A percentile compares a stretch with the other conserved stretches of the same genome.
These are phyloP conservation scores for Canna indica DNA, from an alignment of 176 grass and related monocot species.

Conservation along the genomic window DNA sequence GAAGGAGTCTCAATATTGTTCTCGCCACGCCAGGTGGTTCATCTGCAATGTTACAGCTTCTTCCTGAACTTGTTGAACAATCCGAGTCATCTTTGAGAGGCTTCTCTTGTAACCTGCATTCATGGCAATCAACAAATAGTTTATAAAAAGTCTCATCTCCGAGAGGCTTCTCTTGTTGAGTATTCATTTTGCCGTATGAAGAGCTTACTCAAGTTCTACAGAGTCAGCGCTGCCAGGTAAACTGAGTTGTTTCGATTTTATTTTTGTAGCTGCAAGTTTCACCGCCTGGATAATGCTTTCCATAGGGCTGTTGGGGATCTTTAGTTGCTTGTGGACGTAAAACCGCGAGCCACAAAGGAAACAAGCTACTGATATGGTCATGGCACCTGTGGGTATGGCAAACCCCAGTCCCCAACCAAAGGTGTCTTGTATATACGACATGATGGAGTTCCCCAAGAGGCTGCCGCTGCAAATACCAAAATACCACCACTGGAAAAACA, in stretches of 20 bases:
- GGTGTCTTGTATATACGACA: slow-evolving; percentile 81
- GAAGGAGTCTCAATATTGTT: slow-evolving; percentile 47
- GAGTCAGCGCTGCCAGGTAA: slow-evolving; percentile 24
- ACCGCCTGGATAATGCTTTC: slow-evolving; percentile 30
- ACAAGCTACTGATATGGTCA: slow-evolving; percentile 47
- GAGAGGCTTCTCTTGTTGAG: no score
- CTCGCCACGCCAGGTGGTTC: slow-evolving; percentile 36
- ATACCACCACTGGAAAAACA: slow-evolving; percentile 98
- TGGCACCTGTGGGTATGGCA: slow-evolving; percentile 54
- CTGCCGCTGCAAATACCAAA: slow-evolving; percentile 83
- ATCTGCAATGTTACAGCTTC: slow-evolving; percentile 2
- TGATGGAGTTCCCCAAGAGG: slow-evolving; percentile 69
- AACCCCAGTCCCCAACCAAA: slow-evolving; percentile 74
- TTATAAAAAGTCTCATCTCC: no score
- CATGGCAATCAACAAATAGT: not conserved
- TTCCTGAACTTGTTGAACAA: not conserved
- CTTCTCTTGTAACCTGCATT: slow-evolving; percentile 50
- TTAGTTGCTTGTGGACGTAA: slow-evolving; percentile 40
- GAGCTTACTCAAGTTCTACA: slow-evolving; percentile 55
- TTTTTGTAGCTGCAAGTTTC: slow-evolving; percentile 18
- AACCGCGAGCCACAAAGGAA: slow-evolving; percentile 51
- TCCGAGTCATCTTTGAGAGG: slow-evolving; percentile 28
- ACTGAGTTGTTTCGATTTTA: slow-evolving; percentile 18
- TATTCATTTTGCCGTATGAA: not conserved
- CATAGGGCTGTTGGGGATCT: not conserved